phyloP scores from a whole-genome alignment of 805 yeast species.

The Candida easanensis region DNA sequence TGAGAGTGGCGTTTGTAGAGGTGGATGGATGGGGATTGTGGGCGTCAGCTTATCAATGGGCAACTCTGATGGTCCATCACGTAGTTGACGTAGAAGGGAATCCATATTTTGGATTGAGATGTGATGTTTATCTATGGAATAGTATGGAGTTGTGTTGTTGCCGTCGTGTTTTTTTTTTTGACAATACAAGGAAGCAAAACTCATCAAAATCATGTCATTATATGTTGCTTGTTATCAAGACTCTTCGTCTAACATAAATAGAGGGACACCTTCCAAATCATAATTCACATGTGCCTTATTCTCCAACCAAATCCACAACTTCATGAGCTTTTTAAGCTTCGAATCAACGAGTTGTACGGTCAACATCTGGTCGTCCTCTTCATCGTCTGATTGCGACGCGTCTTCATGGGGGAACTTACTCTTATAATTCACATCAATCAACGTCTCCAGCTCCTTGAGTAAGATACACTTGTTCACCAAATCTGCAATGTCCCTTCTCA shows the following conservation, averaged over 20 bases:
- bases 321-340: constrained; percentile 50
- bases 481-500: constrained; percentile 64
- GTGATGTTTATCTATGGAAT: too few relatives aligned
- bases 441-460: constrained; percentile 15
- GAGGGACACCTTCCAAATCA: constrained; percentile 1
- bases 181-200: too few relatives aligned
- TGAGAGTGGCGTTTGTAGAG: constrained; percentile 6
- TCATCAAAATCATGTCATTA: too few relatives aligned
- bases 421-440: constrained; percentile 14
- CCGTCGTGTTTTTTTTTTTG: too few relatives aligned
- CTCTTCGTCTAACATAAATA: too few relatives aligned
- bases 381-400: neutral
- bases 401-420: neutral
- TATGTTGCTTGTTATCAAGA: too few relatives aligned
- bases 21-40: neutral
- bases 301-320: constrained; percentile 66
- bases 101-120: too few relatives aligned
- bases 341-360: constrained; percentile 19
- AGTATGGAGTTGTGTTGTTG: too few relatives aligned
- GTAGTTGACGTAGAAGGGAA: too few relatives aligned
- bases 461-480: constrained; percentile 68
- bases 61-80: too few relatives aligned
- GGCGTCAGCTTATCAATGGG: neutral
- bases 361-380: constrained; percentile 7
- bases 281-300: constrained; percentile 31